Evolutionary conservation across 108 stramenopile species (phyloP), one percentile per base, ranked within the genome.

Genomic region (Asterionellopsis glacialis): DNA sequence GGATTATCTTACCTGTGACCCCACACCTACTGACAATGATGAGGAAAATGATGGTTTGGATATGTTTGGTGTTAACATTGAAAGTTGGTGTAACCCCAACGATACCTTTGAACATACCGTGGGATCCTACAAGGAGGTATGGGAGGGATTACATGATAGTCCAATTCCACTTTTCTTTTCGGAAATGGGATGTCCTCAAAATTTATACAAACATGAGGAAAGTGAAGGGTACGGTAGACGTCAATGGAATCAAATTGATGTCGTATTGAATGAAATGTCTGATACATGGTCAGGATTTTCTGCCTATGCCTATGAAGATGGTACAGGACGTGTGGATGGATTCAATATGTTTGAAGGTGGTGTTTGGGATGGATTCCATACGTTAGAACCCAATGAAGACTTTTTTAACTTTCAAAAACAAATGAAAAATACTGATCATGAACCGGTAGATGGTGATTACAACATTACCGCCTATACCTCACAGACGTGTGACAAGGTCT

Each of bases 171-270:
- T 85, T 16, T 57, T 85, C 49, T 85, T 85, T 61, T 71, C 73
- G 11, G 84, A 85, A 62, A 73, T 82, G 69, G 84, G 84, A 51
- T 85, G 84, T 56, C 66, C 77, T n/a, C 65, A 80, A 43, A 42
- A 48, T 41, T 62, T 65, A 10, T 85, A 75, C 62, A 79, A 85
- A 33, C 43, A 73, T 9, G 81, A 85, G 51, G 77, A 82, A 51
- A 33, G 51, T 28, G 44, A 66, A 22, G 66, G 50, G 38, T 61
- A 72, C 21, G 67, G 70, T 1, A 63, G 57, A 11, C 63, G 83
- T 13, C 74, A 78, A 53, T 84, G 83, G 83, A 71, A 45, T 0
- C 74, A 84, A 64, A 51, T 81, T 7, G 27, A 59, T 9, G 43
- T 78, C 13, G 70, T 82, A 0, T 14, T 40, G 41, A 53, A 65